Conservation (phyloP, 2,329 filamentous ascomycete species). For the Aureobasidium pullulans region DNA sequence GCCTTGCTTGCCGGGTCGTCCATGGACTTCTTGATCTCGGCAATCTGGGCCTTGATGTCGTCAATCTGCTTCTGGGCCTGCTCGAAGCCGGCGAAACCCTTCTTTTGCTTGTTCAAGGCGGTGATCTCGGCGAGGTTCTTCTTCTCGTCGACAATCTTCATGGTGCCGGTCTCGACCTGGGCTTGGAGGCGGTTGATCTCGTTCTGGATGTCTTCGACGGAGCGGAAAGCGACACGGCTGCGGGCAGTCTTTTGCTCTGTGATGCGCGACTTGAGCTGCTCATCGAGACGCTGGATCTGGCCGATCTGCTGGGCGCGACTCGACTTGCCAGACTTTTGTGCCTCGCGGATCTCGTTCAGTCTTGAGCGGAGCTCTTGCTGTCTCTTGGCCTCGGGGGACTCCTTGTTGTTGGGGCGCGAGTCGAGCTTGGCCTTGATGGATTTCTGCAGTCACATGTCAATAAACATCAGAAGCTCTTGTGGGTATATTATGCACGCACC, state of each 20-base stretch:
- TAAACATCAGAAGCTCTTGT: background rate
- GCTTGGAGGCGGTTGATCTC: slow-evolving; percentile 75
- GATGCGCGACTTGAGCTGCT: slow-evolving; percentile 77
- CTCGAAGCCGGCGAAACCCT: slow-evolving; percentile 81
- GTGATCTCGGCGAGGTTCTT: slow-evolving; percentile 82
- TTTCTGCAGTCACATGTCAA: slow-evolving; percentile 50
- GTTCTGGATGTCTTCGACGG: slow-evolving; percentile 74
- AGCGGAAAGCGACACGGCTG: slow-evolving; percentile 77
- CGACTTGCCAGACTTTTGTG: slow-evolving; percentile 83
- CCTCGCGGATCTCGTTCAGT: slow-evolving; percentile 73
- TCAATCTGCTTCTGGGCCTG: slow-evolving; percentile 83
- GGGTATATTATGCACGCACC: slow-evolving; percentile 38
- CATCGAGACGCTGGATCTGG: slow-evolving; percentile 86
- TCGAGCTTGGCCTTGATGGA: slow-evolving; percentile 85
- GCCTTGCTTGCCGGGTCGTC: slow-evolving; percentile 89
- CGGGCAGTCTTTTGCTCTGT: slow-evolving; percentile 81
- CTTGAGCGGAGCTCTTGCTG: slow-evolving; percentile 79
- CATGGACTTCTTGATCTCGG: slow-evolving; percentile 78
- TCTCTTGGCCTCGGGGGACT: slow-evolving; percentile 71
- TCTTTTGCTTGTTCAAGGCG: slow-evolving; percentile 77
- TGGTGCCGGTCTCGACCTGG: slow-evolving; percentile 78
- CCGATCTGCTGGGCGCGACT: slow-evolving; percentile 71
- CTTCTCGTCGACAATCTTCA: slow-evolving; percentile 97
- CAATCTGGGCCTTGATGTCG: slow-evolving; percentile 77
- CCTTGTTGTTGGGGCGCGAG: slow-evolving; percentile 73